phyloP scores from a whole-genome alignment of 2,329 filamentous ascomycete species.

The Pestalotiopsis sp. region DNA sequence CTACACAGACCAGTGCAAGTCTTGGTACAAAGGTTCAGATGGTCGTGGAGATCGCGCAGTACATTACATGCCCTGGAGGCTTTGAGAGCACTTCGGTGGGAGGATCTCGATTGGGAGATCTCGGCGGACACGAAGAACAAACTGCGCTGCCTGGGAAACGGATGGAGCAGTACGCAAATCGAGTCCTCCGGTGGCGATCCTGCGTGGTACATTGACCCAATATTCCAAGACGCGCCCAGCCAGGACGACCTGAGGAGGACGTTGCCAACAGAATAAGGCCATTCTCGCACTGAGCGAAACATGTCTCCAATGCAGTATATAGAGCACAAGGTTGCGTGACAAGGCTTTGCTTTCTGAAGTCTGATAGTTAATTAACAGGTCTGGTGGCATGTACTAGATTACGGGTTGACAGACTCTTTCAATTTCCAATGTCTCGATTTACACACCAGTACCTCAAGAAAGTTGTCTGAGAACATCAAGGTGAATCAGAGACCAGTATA shows the following conservation, averaged over 20 bases:
- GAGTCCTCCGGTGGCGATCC: constrained; percentile 28
- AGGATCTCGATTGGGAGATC: constrained; percentile 43
- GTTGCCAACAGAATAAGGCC: constrained; percentile 26
- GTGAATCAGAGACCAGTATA: too few species aligned
- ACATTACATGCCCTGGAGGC: constrained; percentile 43
- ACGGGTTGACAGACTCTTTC: too few species aligned
- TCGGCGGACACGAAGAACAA: constrained; percentile 31
- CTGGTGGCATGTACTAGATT: too few species aligned
- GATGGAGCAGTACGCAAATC: constrained; percentile 38
- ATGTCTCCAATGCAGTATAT: not conserved
- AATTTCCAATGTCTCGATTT: too few species aligned
- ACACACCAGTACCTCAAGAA: too few species aligned
- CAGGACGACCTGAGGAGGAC: constrained; percentile 28
- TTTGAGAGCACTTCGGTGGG: constrained; percentile 42
- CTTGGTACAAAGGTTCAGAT: constrained; percentile 52
- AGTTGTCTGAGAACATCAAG: too few species aligned
- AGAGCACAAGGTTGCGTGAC: too few species aligned
- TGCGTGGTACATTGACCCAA: constrained; percentile 31
- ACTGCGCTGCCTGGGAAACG: constrained; percentile 43
- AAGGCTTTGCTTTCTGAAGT: too few species aligned
- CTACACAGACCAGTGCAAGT: constrained; percentile 48
- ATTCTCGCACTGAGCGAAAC: constrained; percentile 21
- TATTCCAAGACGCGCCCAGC: constrained; percentile 23
- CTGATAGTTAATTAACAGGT: too few species aligned
- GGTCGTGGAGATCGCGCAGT: constrained; percentile 38